Base-by-base conservation (phyloP, 2,329 filamentous ascomycete species). In the Corinectria fuckeliana region DNA sequence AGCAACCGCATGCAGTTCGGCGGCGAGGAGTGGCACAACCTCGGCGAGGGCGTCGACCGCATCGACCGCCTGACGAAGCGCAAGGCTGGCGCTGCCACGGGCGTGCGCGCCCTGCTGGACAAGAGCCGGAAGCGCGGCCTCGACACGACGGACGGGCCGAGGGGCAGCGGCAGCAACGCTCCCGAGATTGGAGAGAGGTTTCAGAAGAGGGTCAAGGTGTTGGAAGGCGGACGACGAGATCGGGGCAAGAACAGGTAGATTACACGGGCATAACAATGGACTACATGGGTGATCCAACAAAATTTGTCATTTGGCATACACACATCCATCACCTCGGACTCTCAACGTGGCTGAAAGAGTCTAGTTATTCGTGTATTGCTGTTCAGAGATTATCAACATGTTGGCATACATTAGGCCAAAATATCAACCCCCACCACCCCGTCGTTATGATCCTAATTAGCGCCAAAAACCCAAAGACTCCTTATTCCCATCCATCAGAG, bases 1-100 rank as follows among this genome's bases (percentile, higher is more conserved):
- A 78, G 75, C 64, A 73, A 79, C 70, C 77, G 88, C 82, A 76
- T 97, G 91, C 78, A 80, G 69, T 88, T 87, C 78, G 94, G 94
- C 62, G 95, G 95, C 50, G 95, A 98, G 77, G 95, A 98, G 73
- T 98, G 93, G 92, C 86, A 89, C 64, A 88, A 90, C 23, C 80
- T 99, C 42, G 92, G 91, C 56, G 89, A 93, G 73, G 92, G 93
- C 7, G 86, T 93, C 50, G 92, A 97, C 77, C 85, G 94, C 42
- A 97, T 97, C 76, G 90, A 93, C 68, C 84, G 88, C 62, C 80
- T 97, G 71, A 97, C 93, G 6, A 87, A 87, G 76, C 85, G 86
- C 72, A 91, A 88, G 75, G 82, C 81, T 80, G 81, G 42, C 65
- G 74, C 78, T 83, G 56, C 23, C 9, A 79, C 82, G 21, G 82